Base-by-base conservation (phyloP, 176 grass and related monocot genomes). In the Musa itinerans region DNA sequence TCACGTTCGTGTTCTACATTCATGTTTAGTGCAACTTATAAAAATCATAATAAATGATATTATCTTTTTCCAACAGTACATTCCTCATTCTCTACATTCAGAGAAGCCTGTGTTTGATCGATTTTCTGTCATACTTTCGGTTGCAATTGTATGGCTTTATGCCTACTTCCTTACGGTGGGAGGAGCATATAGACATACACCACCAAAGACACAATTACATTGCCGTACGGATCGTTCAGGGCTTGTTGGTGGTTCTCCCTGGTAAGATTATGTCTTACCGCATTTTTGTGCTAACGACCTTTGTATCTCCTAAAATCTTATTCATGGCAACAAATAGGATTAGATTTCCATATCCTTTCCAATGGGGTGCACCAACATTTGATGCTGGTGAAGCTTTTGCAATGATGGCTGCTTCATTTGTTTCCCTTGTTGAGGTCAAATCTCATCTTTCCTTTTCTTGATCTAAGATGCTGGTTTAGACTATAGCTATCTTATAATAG, bases 91-190 rank as follows among this genome's bases (percentile, higher is more conserved):
- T 24, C 80, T 93, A 53, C 67, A 82, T 76, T 84, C 84, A 79
- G 76, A 90, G 70, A 86, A 72, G 53, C 85, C 82, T 49, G 85
- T 93, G 61, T 93, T 91, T 43, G 88, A 97, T 67, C 83, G 88
- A 22, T 97, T 97, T 77, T 88, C 94, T 88, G 94, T 97, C 52
- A 76, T 97, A 59, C 89, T 97, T 85, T 90, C 94, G 50, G 83
- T 97, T 62, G 79, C 94, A 58, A 91, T 97, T 63, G 90, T 97
- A 82, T 97, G 94, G 94, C 82, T 97, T 11, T 97, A 97, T 78
- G 94, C 94, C 67, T 97, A 97, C 70, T 83, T 97, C 62, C 86
- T 97, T n/a, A 97, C 94, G 24, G 90, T 97, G 74, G 94, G 90
- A 75, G 94, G 94, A 68, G 94, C 90, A 25, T 97, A 97, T 82